Base-by-base conservation (phyloP, 176 grass and related monocot species). In the Typha latifolia region DNA sequence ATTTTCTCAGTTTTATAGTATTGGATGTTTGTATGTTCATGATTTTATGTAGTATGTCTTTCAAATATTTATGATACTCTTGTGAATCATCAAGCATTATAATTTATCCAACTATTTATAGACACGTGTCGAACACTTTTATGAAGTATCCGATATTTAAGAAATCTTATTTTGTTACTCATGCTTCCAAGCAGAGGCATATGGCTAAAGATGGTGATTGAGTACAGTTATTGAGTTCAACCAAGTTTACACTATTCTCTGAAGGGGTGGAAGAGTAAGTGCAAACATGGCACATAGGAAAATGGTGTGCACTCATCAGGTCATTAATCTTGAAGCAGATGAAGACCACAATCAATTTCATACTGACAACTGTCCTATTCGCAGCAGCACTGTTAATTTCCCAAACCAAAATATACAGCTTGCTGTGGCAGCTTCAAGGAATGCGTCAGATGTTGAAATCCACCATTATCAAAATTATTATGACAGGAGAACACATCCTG, bases 211-310 rank as follows among this genome's bases (percentile, higher is more conserved):
- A 43, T 43, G 7, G 9, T 59, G 18, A 6, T 59, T 14, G 7
- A 57, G 16, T 57, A 20, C 20, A 15, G 16, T 15, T 18, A 21
- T 18, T 15, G 20, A 59, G 53, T 22, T 59, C n/a, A 59, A 22
- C 5, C 18, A 59, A 22, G 53, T 59, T 59, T 21, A 19, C 53
- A 59, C 14, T 59, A 59, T 19, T 59, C 53, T 21, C 53, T 74
- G 62, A 59, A 37, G 5, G 48, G 66, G 59, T 21, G 65, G 65
- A 69, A 61, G 47, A 81, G 59, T 48, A 37, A 26, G 68, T 83
- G 47, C 2, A 62, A 61, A 69, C 34, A 80, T 83, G 69, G 62
- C 72, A 62, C 64, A 77, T 13, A 87, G 80, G 80, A 80, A 80
- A 75, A 77, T 62, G 43, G 19, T 72, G 47, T 87, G 72, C 72